Evolutionary conservation across 768 basidiomycete genomes (phyloP).

Genomic region (Panaeolus cyanescens): DNA sequence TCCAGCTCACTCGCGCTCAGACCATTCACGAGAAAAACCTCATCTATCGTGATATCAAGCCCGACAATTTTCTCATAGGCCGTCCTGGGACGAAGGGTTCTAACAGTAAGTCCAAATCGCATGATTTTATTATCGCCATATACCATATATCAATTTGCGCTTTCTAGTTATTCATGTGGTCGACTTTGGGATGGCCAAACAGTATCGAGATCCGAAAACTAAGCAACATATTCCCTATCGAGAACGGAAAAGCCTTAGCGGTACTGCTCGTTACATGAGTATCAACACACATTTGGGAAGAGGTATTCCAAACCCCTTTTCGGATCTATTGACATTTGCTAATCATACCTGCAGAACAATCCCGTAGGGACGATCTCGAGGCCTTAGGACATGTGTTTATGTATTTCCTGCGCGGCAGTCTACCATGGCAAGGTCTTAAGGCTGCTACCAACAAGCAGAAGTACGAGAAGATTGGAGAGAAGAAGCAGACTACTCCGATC

Average conservation of each 20-base stretch:
- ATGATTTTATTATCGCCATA: slow-evolving; percentile 5
- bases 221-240: slow-evolving; percentile 99
- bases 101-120: slow-evolving; percentile 54
- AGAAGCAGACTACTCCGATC: slow-evolving; percentile 98
- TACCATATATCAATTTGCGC: neutral
- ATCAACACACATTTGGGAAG: slow-evolving; percentile 98
- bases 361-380: slow-evolving; percentile 95
- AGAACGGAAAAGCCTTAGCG: slow-evolving; percentile 95
- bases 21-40: slow-evolving; percentile 99
- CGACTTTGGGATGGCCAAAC: slow-evolving; percentile 99
- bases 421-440: slow-evolving; percentile 99
- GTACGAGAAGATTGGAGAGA: slow-evolving; percentile 99
- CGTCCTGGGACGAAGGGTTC: slow-evolving; percentile 89
- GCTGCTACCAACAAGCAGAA: slow-evolving; percentile 99
- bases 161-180: slow-evolving; percentile 84
- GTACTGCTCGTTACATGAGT: slow-evolving; percentile 99
- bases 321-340: slow-evolving; percentile 8
- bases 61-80: slow-evolving; percentile 98
- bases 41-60: slow-evolving; percentile 99
- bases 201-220: slow-evolving; percentile 98
- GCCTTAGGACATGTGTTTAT: slow-evolving; percentile 99
- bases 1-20: slow-evolving; percentile 89
- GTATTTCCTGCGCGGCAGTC: slow-evolving; percentile 96
- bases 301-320: slow-evolving; percentile 50
- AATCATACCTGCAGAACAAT: slow-evolving; percentile 61